phyloP scores from a whole-genome alignment of 768 basidiomycete genomes.

The Auriscalpium orientale region DNA sequence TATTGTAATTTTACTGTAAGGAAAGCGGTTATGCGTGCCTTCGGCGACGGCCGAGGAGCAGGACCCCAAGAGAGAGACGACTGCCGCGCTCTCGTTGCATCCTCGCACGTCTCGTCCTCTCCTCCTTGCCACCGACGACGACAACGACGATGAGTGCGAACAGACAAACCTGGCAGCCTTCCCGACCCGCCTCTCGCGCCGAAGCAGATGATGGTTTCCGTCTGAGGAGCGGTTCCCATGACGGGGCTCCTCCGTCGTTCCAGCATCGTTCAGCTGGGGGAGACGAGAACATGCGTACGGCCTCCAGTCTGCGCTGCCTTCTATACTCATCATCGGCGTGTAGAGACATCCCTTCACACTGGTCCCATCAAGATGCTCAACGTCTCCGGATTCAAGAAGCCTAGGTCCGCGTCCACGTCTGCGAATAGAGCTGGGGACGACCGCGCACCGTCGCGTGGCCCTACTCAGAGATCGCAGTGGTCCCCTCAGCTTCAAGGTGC shows the following conservation, averaged over 20 bases:
- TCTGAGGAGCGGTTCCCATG: background rate
- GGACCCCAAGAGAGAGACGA: too few relatives aligned
- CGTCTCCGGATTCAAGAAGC: slow-evolving; percentile 5
- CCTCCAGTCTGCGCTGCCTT: background rate
- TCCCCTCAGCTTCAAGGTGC: background rate
- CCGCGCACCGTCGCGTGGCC: background rate
- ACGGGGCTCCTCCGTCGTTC: background rate
- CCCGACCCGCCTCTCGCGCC: background rate
- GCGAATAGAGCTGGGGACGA: background rate
- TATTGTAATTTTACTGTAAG: too few relatives aligned
- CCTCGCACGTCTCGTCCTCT: too few relatives aligned
- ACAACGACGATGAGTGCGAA: background rate
- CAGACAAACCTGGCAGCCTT: background rate
- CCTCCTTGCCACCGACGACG: background rate
- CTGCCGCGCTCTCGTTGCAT: too few relatives aligned
- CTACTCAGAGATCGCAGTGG: background rate
- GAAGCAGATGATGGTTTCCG: background rate
- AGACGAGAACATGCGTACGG: background rate
- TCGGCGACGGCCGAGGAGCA: too few relatives aligned
- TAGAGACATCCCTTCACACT: background rate
- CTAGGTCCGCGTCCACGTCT: background rate
- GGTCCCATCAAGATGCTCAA: slow-evolving; percentile 3
- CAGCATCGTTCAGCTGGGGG: background rate
- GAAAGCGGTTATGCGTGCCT: too few relatives aligned
- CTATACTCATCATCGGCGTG: background rate